Base-by-base conservation (phyloP, 2,329 filamentous ascomycete species). In the Epichloe brachyelytri region DNA sequence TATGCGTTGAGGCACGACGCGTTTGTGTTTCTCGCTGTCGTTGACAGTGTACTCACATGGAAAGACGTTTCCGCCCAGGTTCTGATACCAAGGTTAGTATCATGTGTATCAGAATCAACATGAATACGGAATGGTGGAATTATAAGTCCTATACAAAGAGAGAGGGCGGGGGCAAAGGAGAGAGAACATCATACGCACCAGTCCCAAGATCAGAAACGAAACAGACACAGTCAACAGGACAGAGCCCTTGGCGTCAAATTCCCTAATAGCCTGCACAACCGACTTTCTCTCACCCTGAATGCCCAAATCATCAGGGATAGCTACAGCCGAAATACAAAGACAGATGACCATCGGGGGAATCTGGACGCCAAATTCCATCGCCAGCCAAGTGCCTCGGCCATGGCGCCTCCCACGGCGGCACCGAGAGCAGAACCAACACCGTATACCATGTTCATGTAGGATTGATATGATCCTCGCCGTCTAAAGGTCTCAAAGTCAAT, bases 321-420 rank as follows among this genome's bases (percentile, higher is more conserved):
- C 70, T 7, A 74, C 51, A 46, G 61, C 60, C 2, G 74, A 69
- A n/a, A 78, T 60, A 8, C 62, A 56, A 43, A 78, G 63, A 54
- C 71, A 75, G 2, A 77, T 46, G 0, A 74, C 26, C 33, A 82
- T 59, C 0, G 71, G 67, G 67, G 77, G 73, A 3, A 83, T 68
- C 63, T 84, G 80, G 7, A 83, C 65, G 49, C 78, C 78, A 60
- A 83, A 88, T 51, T 83, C 82, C 82, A 85, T 41, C 85, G 71
- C 85, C 85, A 89, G 33, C 85, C 85, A 2, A 88, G 65, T 36
- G 70, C 72, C 59, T 88, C 84, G 22, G 82, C 83, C 60, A 89
- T 78, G 49, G 80, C 72, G 1, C 85, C 85, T 14, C 85, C 85
- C 6, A 85, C 71, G 0, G 83, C 83, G 1, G 83, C 84, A 3